Percentiles rank a stretch among this genome's conserved stretches.
Evolutionary conservation across 2,329 filamentous ascomycete species (phyloP).

Genomic region (Fusarium brachygibbosum): DNA sequence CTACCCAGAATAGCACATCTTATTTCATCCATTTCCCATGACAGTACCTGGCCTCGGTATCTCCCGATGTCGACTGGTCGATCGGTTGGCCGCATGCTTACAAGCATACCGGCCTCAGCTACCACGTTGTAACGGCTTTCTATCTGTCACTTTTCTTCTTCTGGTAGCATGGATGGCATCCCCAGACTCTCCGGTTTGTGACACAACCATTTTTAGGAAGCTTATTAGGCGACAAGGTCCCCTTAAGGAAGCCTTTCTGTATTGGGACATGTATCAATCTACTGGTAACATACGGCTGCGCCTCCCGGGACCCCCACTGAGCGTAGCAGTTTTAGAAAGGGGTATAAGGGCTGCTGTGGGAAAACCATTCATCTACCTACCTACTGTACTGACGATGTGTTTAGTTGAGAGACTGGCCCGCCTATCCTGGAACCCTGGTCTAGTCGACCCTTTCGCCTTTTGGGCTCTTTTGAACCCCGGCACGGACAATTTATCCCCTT

Average conservation of each 20-base stretch:
- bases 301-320: constrained; percentile 40
- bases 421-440: constrained; percentile 35
- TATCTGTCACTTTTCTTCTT: constrained; percentile 41
- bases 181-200: constrained; percentile 39
- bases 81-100: constrained; percentile 33
- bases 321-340: constrained; percentile 38
- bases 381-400: constrained; percentile 13
- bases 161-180: constrained; percentile 33
- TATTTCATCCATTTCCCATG: constrained; percentile 8
- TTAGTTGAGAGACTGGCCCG: constrained; percentile 35
- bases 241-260: constrained; percentile 44
- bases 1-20: constrained; percentile 23
- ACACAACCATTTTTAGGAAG: constrained; percentile 40
- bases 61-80: constrained; percentile 44
- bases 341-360: constrained; percentile 32
- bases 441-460: constrained; percentile 29
- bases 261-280: constrained; percentile 43
- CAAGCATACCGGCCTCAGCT: constrained; percentile 33
- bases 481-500: constrained; percentile 50
- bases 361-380: constrained; percentile 31
- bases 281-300: constrained; percentile 45
- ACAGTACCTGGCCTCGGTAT: constrained; percentile 43
- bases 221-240: constrained; percentile 37
- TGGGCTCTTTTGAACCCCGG: constrained; percentile 40
- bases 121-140: constrained; percentile 31